These are phyloP conservation scores for Fraxinus velutina DNA, from an alignment of 305 asterid species.

Conservation along the genomic window DNA sequence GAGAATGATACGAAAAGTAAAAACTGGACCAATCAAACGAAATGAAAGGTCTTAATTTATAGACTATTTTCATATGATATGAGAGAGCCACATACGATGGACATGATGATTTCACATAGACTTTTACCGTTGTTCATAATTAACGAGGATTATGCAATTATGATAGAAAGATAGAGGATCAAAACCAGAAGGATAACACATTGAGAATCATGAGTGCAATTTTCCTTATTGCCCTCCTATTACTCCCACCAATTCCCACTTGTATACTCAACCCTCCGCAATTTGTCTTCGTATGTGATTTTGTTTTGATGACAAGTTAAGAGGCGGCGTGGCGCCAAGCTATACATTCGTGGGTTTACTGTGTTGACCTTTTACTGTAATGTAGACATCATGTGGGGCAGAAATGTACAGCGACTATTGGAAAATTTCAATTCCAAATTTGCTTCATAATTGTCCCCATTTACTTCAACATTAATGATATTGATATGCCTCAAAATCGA, in stretches of 20 bases:
- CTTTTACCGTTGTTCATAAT: background rate
- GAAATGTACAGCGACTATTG: background rate
- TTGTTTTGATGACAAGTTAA: background rate
- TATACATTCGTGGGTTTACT: background rate
- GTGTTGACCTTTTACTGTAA: background rate
- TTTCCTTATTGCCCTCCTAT: background rate
- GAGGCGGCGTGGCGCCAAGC: slow-evolving; percentile 14
- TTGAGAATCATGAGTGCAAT: background rate
- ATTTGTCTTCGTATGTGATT: background rate
- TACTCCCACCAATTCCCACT: background rate
- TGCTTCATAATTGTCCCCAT: background rate
- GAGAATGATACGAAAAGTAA: background rate
- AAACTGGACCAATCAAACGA: background rate
- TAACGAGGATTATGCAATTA: background rate
- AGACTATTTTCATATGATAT: background rate
- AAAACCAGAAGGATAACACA: background rate
- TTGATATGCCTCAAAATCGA: too few species aligned
- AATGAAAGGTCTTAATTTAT: background rate
- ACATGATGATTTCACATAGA: background rate
- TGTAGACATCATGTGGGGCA: background rate
- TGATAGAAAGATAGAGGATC: background rate
- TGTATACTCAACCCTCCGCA: background rate
- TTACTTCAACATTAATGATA: background rate
- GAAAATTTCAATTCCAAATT: background rate
- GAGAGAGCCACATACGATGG: background rate